Evolutionary conservation across 2,329 filamentous ascomycete genomes (phyloP).

Genomic region (Passalora sequoiae): DNA sequence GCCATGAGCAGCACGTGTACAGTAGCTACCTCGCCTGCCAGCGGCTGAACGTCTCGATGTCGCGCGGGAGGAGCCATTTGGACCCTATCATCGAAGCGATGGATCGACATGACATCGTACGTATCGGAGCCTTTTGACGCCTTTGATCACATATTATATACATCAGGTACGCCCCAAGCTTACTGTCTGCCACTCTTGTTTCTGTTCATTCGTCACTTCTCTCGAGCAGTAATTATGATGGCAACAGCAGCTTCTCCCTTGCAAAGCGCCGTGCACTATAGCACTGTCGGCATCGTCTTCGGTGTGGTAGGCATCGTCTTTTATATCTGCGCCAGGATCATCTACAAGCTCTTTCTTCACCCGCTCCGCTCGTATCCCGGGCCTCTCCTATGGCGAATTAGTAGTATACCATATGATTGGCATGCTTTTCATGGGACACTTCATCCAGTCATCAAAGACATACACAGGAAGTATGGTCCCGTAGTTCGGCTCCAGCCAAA

Average conservation of each 20-base stretch:
- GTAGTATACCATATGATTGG: constrained; percentile 9
- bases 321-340: constrained; percentile 1
- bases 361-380: constrained; percentile 39
- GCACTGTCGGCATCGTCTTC: neutral
- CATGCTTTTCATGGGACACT: constrained; percentile 11
- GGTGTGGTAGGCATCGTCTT: constrained; percentile 2
- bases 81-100: too few species aligned
- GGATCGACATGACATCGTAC: too few species aligned
- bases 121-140: too few species aligned
- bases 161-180: too few species aligned
- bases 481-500: constrained; percentile 45
- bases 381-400: constrained; percentile 27
- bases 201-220: too few species aligned
- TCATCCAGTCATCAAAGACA: constrained; percentile 5
- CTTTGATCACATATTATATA: too few species aligned
- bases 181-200: too few species aligned
- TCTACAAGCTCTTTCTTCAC: constrained; percentile 42
- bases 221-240: neutral
- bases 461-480: constrained; percentile 38
- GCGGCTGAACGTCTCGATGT: too few species aligned
- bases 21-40: too few species aligned
- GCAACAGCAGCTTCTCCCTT: neutral
- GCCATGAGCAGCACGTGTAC: too few species aligned
- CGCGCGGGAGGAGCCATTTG: too few species aligned
- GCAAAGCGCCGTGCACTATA: neutral